Conservation (phyloP, 331 rosid genomes). For the Telfairia occidentalis region DNA sequence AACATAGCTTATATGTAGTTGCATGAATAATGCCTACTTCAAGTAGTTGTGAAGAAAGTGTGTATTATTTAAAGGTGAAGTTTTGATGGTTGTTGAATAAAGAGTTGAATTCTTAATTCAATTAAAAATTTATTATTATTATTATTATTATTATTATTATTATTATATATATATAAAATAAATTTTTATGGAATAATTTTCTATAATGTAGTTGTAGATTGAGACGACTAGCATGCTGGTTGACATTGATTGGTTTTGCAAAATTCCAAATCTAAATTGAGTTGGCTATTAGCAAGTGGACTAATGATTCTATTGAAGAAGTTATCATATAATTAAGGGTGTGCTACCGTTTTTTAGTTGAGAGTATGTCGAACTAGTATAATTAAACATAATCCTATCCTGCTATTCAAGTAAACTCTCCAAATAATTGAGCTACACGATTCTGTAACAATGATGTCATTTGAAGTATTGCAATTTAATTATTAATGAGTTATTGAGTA, state of each 20-base stretch:
- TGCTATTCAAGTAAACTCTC: neutral
- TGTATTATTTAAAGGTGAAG: neutral
- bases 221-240: neutral
- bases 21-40: neutral
- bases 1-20: neutral
- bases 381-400: neutral
- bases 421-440: too few relatives aligned
- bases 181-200: neutral
- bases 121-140: neutral
- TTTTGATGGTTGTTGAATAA: neutral
- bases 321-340: neutral
- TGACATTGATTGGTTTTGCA: neutral
- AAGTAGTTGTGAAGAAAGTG: neutral
- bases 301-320: neutral
- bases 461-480: too few relatives aligned
- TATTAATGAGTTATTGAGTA: too few relatives aligned
- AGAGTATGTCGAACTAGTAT: neutral
- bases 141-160: neutral
- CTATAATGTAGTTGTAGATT: neutral
- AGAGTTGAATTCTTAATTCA: neutral
- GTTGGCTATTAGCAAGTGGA: neutral
- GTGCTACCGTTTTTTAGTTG: neutral
- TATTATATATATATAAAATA: neutral
- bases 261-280: neutral
- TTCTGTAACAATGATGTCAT: neutral